Percentiles rank a stretch among this genome's conserved stretches.
Conservation (phyloP, 2,329 filamentous ascomycete species). For the Aspergillus neoniger region DNA sequence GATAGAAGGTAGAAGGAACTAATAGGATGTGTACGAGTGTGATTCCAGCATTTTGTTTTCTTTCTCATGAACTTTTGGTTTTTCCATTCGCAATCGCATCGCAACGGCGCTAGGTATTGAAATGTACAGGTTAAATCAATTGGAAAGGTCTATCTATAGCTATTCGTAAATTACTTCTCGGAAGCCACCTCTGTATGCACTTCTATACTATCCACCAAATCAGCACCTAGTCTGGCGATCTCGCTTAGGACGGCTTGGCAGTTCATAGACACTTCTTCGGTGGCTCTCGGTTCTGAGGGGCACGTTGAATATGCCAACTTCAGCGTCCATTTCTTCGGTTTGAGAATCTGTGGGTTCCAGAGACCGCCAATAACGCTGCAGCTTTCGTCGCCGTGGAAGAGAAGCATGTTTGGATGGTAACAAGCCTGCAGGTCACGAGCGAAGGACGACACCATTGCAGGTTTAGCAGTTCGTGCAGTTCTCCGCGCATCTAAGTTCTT, state of each 20-base stretch:
- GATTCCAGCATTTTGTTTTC: conserved; percentile 18
- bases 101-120: conserved; percentile 31
- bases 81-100: conserved; percentile 28
- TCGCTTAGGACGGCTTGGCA: conserved; percentile 46
- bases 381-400: conserved; percentile 70
- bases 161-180: conserved; percentile 15
- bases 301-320: conserved; percentile 42
- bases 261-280: conserved; percentile 38
- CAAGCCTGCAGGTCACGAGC: conserved; percentile 66
- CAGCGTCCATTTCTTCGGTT: conserved; percentile 36
- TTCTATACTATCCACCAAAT: conserved; percentile 70
- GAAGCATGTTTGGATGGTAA: conserved; percentile 71
- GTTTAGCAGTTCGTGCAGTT: conserved; percentile 52
- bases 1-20: conserved; percentile 16
- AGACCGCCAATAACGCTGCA: conserved; percentile 63
- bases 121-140: conserved; percentile 16
- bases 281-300: conserved; percentile 22
- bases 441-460: conserved; percentile 64
- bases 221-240: conserved; percentile 54
- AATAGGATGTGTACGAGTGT: conserved; percentile 20
- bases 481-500: conserved; percentile 72
- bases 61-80: conserved; percentile 6
- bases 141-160: background rate
- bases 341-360: conserved; percentile 59
- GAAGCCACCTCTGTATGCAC: conserved; percentile 34